Percentiles rank a stretch among this genome's conserved stretches.
Evolutionary conservation across 1,139 yeast genomes (phyloP).

Genomic region (Starmera stellimalicola): DNA sequence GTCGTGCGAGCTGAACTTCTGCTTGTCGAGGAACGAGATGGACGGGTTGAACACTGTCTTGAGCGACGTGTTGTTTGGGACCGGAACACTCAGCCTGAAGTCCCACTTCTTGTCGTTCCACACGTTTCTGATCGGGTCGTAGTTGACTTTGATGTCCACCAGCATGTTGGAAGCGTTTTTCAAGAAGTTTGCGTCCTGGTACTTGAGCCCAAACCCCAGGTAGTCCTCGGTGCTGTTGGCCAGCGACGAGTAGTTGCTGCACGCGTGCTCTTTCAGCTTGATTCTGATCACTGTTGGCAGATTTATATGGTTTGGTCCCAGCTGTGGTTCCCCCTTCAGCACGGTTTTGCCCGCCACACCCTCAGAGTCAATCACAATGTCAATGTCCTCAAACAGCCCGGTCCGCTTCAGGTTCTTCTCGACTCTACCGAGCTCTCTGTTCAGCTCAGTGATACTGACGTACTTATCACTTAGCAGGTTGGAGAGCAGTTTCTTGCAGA

Average conservation of each 20-base stretch:
- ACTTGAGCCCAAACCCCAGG: constrained; percentile 18
- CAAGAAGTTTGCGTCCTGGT: constrained; percentile 20
- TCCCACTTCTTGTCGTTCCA: constrained; percentile 20
- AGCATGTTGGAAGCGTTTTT: constrained; percentile 22
- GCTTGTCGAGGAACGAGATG: constrained; percentile 17
- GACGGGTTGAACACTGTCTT: constrained; percentile 20
- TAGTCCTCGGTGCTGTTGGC: constrained; percentile 18
- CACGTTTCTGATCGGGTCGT: constrained; percentile 17
- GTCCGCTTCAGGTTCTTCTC: constrained; percentile 11
- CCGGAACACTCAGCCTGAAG: constrained; percentile 19
- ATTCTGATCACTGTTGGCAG: constrained; percentile 21
- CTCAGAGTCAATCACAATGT: constrained; percentile 14
- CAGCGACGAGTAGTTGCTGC: constrained; percentile 16
- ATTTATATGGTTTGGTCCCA: background rate
- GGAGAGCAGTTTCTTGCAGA: constrained; percentile 12
- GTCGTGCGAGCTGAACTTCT: constrained; percentile 17
- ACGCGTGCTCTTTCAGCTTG: constrained; percentile 15
- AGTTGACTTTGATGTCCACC: constrained; percentile 19
- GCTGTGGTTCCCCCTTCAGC: constrained; percentile 2
- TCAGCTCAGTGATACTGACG: constrained; percentile 9
- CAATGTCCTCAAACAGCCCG: constrained; percentile 15
- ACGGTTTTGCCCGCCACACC: constrained; percentile 4
- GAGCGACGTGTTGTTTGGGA: constrained; percentile 18
- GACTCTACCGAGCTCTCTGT: constrained; percentile 7
- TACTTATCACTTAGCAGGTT: constrained; percentile 9